These are phyloP conservation scores for Solanum bulbocastanum DNA, from an alignment of 257 asterid species.

Conservation along the genomic window DNA sequence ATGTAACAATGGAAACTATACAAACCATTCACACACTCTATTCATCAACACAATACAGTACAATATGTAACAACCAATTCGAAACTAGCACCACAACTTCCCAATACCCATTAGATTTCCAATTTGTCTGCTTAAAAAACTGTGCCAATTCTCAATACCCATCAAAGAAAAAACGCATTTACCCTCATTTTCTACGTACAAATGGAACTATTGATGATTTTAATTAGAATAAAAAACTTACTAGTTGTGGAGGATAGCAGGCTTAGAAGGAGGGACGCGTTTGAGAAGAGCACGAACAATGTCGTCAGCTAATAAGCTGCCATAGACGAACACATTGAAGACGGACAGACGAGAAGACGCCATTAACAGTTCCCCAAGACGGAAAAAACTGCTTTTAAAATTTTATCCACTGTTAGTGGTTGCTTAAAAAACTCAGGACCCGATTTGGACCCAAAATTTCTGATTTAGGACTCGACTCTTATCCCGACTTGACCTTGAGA, in stretches of 20 bases:
- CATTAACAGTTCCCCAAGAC: neutral
- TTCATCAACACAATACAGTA: neutral
- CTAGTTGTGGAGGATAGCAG: slow-evolving; percentile 25
- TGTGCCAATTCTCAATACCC: neutral
- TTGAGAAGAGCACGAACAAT: slow-evolving; percentile 62
- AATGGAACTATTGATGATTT: neutral
- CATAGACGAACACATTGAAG: slow-evolving; percentile 76
- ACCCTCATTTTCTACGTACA: neutral
- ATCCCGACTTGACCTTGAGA: no score
- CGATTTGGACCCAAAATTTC: no score
- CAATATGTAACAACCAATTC: neutral
- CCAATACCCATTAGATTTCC: neutral
- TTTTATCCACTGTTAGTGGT: no score
- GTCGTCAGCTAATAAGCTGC: slow-evolving; percentile 90
- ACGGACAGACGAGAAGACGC: neutral
- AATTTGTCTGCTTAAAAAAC: neutral
- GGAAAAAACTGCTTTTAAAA: neutral
- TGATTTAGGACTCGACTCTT: neutral
- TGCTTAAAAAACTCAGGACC: no score
- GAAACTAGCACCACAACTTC: neutral
- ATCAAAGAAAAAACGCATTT: neutral
- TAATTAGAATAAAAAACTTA: neutral
- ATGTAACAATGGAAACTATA: neutral
- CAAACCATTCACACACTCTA: neutral
- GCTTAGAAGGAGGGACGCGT: slow-evolving; percentile 33